Percentiles rank a stretch among this genome's conserved stretches.
These are phyloP conservation scores for Amauroascus niger DNA, from an alignment of 2,329 filamentous ascomycete species.

Conservation along the genomic window DNA sequence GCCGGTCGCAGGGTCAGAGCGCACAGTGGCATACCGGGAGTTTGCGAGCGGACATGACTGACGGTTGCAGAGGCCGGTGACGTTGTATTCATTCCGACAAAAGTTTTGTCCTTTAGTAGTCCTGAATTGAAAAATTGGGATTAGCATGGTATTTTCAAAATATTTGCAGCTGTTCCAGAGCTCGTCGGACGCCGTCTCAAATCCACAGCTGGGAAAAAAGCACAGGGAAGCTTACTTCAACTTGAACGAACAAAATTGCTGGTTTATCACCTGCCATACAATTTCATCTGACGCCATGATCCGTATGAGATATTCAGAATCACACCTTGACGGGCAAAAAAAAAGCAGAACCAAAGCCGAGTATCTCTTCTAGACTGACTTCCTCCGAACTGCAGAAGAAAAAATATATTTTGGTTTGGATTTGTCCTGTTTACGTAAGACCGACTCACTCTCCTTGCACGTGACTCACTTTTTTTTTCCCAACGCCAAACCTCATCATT, in stretches of 20 bases:
- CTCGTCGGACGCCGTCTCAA: not conserved
- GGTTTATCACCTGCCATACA: constrained; percentile 93
- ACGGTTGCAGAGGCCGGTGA: constrained; percentile 70
- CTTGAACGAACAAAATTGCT: constrained; percentile 91
- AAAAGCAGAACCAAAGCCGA: no score
- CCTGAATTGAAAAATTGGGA: constrained; percentile 38
- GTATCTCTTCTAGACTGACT: no score
- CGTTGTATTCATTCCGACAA: constrained; percentile 90
- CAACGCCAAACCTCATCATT: no score
- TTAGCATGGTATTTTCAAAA: constrained; percentile 4
- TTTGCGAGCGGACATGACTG: constrained; percentile 88
- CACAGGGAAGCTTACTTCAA: constrained; percentile 55
- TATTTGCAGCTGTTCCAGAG: not conserved
- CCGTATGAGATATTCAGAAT: no score
- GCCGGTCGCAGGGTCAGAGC: constrained; percentile 68
- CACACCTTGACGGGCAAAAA: no score
- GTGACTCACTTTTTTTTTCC: no score
- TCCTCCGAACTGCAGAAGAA: no score
- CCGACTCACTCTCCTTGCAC: no score
- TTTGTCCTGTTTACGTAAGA: no score
- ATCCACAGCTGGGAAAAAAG: not conserved
- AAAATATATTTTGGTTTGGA: no score
- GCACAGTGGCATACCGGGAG: constrained; percentile 83
- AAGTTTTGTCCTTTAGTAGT: constrained; percentile 83
- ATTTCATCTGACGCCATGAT: constrained; percentile 88